A percentile compares a stretch with the other conserved stretches of the same genome.
Evolutionary conservation across 257 asterid genomes (phyloP).

Genomic region (Osmanthus fragrans): DNA sequence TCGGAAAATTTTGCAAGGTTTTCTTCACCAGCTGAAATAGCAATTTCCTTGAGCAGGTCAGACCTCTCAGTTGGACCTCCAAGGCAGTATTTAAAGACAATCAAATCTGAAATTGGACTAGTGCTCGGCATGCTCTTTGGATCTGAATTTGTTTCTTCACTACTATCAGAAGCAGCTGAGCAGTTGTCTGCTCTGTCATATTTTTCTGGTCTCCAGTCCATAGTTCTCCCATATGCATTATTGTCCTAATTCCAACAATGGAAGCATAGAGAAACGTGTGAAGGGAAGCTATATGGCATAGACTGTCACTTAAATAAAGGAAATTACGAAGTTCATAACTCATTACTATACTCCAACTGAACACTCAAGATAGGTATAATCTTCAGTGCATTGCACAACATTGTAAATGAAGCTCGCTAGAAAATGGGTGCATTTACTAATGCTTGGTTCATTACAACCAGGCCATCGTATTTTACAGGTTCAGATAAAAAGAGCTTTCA

Average conservation of each 20-base stretch:
- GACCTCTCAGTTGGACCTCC: conserved; percentile 73
- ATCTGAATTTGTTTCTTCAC: conserved; percentile 57
- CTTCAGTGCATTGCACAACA: neutral
- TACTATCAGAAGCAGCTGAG: conserved; percentile 60
- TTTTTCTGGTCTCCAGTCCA: conserved; percentile 46
- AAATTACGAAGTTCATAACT: neutral
- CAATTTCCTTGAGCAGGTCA: conserved; percentile 80
- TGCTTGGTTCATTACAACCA: neutral
- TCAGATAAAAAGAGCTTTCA: neutral
- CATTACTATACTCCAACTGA: conserved; percentile 7
- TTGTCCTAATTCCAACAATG: conserved; percentile 44
- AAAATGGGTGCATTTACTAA: neutral
- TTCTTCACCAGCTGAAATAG: conserved; percentile 55
- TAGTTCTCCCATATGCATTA: conserved; percentile 28
- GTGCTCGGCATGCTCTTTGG: conserved; percentile 35
- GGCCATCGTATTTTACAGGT: neutral
- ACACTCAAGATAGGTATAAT: neutral
- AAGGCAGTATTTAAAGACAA: conserved; percentile 80
- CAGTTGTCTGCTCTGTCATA: conserved; percentile 41
- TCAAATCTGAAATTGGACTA: conserved; percentile 61
- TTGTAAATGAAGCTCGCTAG: neutral
- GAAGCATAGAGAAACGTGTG: conserved; percentile 21
- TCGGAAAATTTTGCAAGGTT: conserved; percentile 59
- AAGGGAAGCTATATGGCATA: conserved; percentile 16
- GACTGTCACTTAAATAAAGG: conserved; percentile 1